Base-by-base conservation (phyloP, 2,329 filamentous ascomycete genomes). In the Xylaria sp. region DNA sequence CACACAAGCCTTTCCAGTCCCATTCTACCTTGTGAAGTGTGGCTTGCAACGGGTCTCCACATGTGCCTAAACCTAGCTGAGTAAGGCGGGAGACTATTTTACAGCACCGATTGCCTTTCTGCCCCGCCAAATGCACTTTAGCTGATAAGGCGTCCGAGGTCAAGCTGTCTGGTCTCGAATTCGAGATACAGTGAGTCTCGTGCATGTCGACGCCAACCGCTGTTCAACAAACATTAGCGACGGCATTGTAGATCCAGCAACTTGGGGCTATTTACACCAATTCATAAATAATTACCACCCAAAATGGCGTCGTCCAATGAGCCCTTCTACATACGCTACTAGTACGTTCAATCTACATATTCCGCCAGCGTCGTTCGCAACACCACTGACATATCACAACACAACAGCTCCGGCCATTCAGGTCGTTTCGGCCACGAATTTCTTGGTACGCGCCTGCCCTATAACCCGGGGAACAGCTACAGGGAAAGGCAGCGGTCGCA, bases 391-490 rank as follows among this genome's bases (percentile, higher is more conserved):
- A 51, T 25, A 33, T 37, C 25, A 37, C 13, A 33, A 51, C 31
- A 38, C 53, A 31, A 37, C 75, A 98, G 94, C 83, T 98, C 95
- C 70, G 95, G 95, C 72, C 95, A 99, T 79, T 95, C 93, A 78
- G 95, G 95, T 73, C 91, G 94, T 68, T 97, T 98, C 78, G 95
- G 95, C 67, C 95, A 99, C 80, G 95, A 99, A 79, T 99, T 99
- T 75, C 83, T 99, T 72, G 95, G 94, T 97, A 77, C 68, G 80
- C 72, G 11, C 21, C 4, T 5, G 15, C 47, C 35, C 52, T 27
- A 23, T 21, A 35, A 13, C 17, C 17, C n/a, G n/a, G n/a, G n/a
- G n/a, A n/a, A n/a, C n/a, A n/a, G n/a, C n/a, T n/a, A n/a, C n/a
- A n/a, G n/a, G n/a, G n/a, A n/a, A n/a, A n/a, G n/a, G n/a, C n/a